These are phyloP conservation scores for Aspergillus eucalypticola DNA, from an alignment of 2,329 filamentous ascomycete genomes.

Conservation along the genomic window DNA sequence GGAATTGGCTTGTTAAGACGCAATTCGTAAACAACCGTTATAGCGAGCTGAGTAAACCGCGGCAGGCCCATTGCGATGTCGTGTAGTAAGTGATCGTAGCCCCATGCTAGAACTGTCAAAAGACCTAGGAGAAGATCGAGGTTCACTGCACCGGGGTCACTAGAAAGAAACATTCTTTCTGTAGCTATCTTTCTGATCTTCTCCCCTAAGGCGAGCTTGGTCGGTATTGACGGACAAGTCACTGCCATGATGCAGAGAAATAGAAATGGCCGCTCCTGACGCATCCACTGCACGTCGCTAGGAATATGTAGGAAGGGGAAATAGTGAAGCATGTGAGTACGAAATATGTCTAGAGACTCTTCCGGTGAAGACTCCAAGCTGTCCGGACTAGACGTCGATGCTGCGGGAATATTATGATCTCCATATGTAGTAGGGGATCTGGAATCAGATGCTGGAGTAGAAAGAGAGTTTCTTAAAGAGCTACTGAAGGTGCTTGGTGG, in stretches of 20 bases:
- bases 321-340: not conserved
- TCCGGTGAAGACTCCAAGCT: not conserved
- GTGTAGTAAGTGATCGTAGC: not conserved
- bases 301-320: not conserved
- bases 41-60: not conserved
- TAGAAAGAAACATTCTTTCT: not conserved
- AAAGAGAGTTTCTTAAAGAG: not conserved
- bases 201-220: not conserved
- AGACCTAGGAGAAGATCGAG: not conserved
- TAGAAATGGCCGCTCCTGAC: not conserved
- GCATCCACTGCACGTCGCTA: not conserved
- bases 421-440: not conserved
- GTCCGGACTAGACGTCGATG: not conserved
- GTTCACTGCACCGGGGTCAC: not conserved
- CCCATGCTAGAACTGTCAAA: not conserved
- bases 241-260: not conserved
- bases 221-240: not conserved
- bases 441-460: not conserved
- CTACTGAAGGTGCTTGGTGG: no score
- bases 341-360: not conserved
- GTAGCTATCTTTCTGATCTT: not conserved
- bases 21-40: not conserved
- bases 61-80: not conserved
- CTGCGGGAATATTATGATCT: not conserved
- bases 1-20: not conserved